Percentiles rank a stretch among this genome's conserved stretches.
Evolutionary conservation across 148 eudicot species (phyloP).

Genomic region (Amaranthus hypochondriacus): DNA sequence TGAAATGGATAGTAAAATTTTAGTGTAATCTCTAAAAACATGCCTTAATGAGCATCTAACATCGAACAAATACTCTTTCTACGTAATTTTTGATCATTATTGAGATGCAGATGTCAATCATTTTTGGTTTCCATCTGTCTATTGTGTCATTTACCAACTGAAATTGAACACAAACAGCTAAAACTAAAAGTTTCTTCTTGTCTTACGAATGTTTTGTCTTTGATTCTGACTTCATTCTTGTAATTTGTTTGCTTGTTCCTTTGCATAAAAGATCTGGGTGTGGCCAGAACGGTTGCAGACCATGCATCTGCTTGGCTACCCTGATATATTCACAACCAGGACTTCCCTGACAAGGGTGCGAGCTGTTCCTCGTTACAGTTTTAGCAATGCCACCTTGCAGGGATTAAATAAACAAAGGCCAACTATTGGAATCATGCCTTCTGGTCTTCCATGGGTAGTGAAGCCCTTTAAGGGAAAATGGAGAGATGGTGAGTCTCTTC

Average conservation of each 20-base stretch:
- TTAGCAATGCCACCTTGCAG: slow-evolving; percentile 61
- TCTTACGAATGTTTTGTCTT: slow-evolving; percentile 1
- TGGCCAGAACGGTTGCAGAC: slow-evolving; percentile 86
- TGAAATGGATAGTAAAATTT: too few relatives aligned
- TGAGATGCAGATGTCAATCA: not conserved
- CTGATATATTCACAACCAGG: slow-evolving; percentile 60
- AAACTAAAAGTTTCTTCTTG: not conserved
- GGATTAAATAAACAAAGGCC: slow-evolving; percentile 54
- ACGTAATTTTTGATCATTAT: not conserved
- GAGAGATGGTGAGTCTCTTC: slow-evolving; percentile 23
- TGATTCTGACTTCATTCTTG: slow-evolving; percentile 4
- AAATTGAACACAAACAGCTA: not conserved
- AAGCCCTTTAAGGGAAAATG: slow-evolving; percentile 30
- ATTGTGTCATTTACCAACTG: not conserved
- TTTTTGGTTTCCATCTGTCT: not conserved
- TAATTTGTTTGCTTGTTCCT: not conserved
- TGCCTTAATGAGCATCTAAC: not conserved
- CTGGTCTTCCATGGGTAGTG: slow-evolving; percentile 73
- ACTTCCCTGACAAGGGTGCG: slow-evolving; percentile 60
- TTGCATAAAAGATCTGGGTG: slow-evolving; percentile 60
- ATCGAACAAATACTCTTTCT: not conserved
- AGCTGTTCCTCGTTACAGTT: slow-evolving; percentile 81
- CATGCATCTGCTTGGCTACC: slow-evolving; percentile 70
- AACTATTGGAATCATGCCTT: slow-evolving; percentile 81
- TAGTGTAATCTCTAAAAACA: not conserved